phyloP scores from a whole-genome alignment of 139 green algal genomes.

The Pedinophyceae sp. region DNA sequence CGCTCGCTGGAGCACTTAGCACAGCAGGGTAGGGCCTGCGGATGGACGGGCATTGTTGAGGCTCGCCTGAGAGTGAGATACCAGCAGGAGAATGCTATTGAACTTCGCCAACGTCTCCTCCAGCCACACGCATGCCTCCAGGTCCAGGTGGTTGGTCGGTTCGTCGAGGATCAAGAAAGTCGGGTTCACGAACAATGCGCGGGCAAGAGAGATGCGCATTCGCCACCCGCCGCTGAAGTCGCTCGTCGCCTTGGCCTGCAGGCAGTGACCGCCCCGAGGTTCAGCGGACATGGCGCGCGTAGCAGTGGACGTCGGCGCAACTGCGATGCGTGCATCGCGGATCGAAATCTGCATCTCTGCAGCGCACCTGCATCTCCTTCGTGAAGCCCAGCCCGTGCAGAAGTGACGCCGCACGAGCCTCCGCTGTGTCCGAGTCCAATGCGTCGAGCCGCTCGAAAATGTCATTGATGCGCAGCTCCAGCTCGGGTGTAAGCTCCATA shows the following conservation, averaged over 20 bases:
- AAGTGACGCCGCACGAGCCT: conserved; percentile 63
- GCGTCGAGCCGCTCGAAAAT: conserved; percentile 57
- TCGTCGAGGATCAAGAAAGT: no score
- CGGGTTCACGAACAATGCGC: conserved; percentile 79
- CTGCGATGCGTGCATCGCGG: no score
- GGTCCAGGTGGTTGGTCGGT: no score
- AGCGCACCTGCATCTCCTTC: conserved; percentile 67
- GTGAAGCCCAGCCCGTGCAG: conserved; percentile 88
- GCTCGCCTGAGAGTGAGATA: conserved; percentile 56
- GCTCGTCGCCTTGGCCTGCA: conserved; percentile 38
- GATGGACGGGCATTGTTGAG: no score
- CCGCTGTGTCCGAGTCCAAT: conserved; percentile 58
- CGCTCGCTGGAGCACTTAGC: no score
- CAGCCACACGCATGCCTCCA: conserved; percentile 93
- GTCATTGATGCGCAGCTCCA: conserved; percentile 48
- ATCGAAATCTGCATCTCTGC: no score
- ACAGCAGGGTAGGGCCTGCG: no score
- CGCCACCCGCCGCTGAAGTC: conserved; percentile 90
- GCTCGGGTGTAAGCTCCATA: conserved; percentile 50
- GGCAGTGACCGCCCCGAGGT: no score
- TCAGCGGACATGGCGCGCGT: background rate
- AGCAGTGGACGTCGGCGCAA: no score
- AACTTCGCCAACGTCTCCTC: conserved; percentile 84
- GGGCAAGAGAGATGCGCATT: conserved; percentile 87
- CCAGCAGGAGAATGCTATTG: conserved; percentile 76